Evolutionary conservation across 768 basidiomycete genomes (phyloP).

Genomic region (Pilatotrama ljubarskyi): DNA sequence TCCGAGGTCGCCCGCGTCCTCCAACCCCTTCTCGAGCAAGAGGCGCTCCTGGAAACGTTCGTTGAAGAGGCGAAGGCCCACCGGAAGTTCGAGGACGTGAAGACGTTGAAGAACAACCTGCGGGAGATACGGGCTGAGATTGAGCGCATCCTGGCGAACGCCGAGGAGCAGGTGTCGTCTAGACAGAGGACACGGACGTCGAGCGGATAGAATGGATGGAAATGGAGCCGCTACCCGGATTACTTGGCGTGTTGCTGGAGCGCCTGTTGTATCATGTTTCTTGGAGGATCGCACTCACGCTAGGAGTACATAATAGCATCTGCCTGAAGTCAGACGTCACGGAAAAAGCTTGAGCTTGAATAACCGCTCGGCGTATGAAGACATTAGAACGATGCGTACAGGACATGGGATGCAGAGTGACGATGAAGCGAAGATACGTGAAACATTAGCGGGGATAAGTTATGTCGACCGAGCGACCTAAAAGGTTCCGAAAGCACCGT

Average conservation of each 20-base stretch:
- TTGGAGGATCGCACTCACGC: neutral
- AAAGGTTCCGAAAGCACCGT: constrained; percentile 10
- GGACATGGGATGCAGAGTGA: constrained; percentile 7
- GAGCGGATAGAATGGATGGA: neutral
- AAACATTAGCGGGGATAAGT: constrained; percentile 22
- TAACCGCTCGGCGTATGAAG: constrained; percentile 1
- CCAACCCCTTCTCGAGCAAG: constrained; percentile 92
- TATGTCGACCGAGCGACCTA: constrained; percentile 24
- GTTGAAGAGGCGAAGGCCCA: constrained; percentile 87
- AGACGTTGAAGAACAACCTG: constrained; percentile 76
- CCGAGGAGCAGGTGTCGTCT: constrained; percentile 19
- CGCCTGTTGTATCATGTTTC: neutral
- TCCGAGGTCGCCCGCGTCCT: constrained; percentile 69
- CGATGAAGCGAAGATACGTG: neutral
- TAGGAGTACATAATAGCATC: neutral
- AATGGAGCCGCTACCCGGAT: neutral
- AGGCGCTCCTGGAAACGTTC: constrained; percentile 86
- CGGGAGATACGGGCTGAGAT: constrained; percentile 86
- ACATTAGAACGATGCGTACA: constrained; percentile 16
- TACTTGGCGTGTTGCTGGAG: neutral
- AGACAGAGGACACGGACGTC: constrained; percentile 1
- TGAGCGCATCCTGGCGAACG: constrained; percentile 55
- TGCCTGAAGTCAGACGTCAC: neutral
- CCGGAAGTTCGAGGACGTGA: constrained; percentile 95
- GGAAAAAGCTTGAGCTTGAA: neutral